A percentile compares a stretch with the other conserved stretches of the same genome.
These are phyloP conservation scores for Punctularia strigosozonata DNA, from an alignment of 768 basidiomycete genomes.

Conservation along the genomic window DNA sequence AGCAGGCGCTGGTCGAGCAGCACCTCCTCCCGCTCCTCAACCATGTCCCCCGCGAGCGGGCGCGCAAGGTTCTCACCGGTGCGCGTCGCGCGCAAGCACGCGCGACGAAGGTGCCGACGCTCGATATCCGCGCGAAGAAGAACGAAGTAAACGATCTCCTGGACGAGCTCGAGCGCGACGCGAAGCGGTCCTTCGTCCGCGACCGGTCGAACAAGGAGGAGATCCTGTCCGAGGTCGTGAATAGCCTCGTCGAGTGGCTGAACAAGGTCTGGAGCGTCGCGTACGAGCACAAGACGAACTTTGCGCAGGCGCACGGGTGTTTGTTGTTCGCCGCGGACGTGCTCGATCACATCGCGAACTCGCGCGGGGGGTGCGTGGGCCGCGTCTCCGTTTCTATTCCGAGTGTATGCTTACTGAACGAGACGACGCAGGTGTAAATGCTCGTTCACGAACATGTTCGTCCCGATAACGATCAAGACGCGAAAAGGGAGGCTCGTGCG, in stretches of 20 bases:
- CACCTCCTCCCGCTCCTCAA: constrained; percentile 40
- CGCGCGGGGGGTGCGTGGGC: constrained; percentile 22
- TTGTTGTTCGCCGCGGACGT: constrained; percentile 40
- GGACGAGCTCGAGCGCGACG: constrained; percentile 39
- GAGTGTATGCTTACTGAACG: constrained; percentile 3
- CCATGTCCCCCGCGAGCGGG: constrained; percentile 22
- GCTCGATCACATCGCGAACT: constrained; percentile 28
- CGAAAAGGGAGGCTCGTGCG: constrained; percentile 33
- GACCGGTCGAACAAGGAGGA: constrained; percentile 44
- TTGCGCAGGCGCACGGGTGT: constrained; percentile 39
- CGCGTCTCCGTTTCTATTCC: constrained; percentile 1
- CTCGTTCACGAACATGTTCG: constrained; percentile 30
- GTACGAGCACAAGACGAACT: constrained; percentile 46
- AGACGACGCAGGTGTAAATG: constrained; percentile 58
- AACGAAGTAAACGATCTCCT: constrained; percentile 41
- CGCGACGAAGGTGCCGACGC: constrained; percentile 29
- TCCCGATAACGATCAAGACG: constrained; percentile 31
- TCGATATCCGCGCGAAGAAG: constrained; percentile 44
- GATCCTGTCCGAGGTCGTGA: constrained; percentile 41
- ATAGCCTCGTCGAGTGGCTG: constrained; percentile 46
- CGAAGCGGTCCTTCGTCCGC: constrained; percentile 38
- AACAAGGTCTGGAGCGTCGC: constrained; percentile 52
- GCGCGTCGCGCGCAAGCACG: constrained; percentile 27
- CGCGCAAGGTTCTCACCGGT: constrained; percentile 25
- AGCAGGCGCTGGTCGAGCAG: constrained; percentile 34